Conservation (phyloP, 345 rosid genomes). For the Gossypium anomalum region DNA sequence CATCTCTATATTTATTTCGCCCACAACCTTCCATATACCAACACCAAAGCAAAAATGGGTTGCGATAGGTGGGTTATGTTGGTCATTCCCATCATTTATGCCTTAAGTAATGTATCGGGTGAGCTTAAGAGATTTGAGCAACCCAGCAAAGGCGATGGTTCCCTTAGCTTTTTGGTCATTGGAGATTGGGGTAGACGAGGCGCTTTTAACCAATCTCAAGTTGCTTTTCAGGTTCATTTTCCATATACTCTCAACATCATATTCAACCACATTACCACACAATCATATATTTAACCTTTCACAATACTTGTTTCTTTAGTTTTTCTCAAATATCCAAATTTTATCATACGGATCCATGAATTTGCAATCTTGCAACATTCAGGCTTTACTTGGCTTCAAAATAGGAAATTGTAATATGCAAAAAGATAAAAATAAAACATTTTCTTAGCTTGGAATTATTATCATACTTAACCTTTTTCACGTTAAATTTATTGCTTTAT, state of each 20-base stretch:
- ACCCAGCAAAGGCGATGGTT: constrained; percentile 42
- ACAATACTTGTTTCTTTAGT: no score
- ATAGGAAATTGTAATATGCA: no score
- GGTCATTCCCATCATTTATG: background rate
- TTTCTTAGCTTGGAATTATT: no score
- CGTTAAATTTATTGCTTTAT: no score
- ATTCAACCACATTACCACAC: background rate
- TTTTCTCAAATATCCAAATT: background rate
- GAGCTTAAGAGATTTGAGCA: constrained; percentile 58
- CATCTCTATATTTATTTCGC: background rate
- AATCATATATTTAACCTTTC: background rate
- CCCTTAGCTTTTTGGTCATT: constrained; percentile 23
- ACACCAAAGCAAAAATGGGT: background rate
- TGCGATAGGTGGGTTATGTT: background rate
- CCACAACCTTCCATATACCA: background rate
- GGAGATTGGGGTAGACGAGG: constrained; percentile 91
- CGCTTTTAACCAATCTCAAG: constrained; percentile 58
- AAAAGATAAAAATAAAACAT: no score
- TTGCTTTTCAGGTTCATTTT: constrained; percentile 54
- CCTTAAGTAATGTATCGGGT: constrained; percentile 18
- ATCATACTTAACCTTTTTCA: no score
- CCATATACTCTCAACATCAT: background rate
- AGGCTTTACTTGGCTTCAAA: no score
- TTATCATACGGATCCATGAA: background rate
- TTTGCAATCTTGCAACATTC: background rate